Conservation (phyloP, 768 basidiomycete genomes). For the Paxillus involutus region DNA sequence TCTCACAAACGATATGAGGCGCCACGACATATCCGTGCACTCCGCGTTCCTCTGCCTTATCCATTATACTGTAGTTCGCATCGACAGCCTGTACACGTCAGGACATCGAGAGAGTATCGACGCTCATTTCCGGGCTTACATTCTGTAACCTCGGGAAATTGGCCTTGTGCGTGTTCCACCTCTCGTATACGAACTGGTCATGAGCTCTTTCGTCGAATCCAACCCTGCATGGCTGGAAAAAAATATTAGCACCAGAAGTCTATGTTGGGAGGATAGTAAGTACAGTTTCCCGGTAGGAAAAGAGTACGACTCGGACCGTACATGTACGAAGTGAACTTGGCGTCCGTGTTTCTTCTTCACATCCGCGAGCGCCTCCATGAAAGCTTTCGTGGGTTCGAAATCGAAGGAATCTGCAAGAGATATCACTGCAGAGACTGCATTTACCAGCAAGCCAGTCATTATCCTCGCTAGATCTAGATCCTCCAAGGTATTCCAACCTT, state of each 20-base stretch:
- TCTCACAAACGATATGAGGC: too few species aligned
- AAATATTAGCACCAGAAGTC: neutral
- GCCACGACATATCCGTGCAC: too few species aligned
- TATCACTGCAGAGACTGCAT: neutral
- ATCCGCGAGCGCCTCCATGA: neutral
- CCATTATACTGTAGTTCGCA: neutral
- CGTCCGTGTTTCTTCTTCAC: neutral
- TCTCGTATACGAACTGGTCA: neutral
- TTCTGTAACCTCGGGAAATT: neutral
- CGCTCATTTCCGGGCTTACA: too few species aligned
- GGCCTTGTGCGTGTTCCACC: neutral
- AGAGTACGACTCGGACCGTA: neutral
- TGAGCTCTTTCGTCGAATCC: neutral
- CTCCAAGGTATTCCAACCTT: too few species aligned
- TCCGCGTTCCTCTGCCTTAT: too few species aligned
- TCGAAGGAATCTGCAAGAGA: neutral
- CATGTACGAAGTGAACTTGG: neutral
- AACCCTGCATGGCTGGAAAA: neutral
- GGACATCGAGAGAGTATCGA: neutral
- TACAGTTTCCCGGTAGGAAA: neutral
- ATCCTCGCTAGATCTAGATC: neutral
- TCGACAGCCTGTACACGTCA: neutral
- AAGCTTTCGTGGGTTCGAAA: neutral
- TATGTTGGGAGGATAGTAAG: neutral
- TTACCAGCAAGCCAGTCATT: neutral